Evolutionary conservation across 805 yeast genomes (phyloP).

Genomic region (Blastobotrys terrestris): DNA sequence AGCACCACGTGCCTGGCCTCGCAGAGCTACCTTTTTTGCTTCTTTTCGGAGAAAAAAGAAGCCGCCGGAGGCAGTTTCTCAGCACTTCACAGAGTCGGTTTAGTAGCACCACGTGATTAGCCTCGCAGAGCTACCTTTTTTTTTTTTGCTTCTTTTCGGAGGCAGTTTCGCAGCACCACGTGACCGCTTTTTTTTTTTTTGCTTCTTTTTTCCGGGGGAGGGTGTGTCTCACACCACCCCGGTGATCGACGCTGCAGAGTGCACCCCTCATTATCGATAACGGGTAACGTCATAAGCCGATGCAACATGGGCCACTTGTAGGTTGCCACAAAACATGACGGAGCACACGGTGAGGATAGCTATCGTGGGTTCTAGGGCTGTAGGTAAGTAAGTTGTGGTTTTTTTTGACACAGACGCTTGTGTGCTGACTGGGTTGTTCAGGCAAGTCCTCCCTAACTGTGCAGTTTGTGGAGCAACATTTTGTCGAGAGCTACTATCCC

Average conservation of each 20-base stretch:
- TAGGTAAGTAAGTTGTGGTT: conserved; percentile 52
- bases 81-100: too few species aligned
- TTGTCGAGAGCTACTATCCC: conserved; percentile 84
- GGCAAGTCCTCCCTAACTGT: conserved; percentile 79
- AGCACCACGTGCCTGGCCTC: too few species aligned
- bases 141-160: not conserved
- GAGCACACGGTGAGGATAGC: conserved; percentile 61
- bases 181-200: too few species aligned
- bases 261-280: not conserved
- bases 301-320: not conserved
- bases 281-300: not conserved
- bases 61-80: too few species aligned
- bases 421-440: conserved; percentile 20
- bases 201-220: too few species aligned
- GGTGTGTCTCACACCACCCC: too few species aligned
- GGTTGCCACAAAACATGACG: conserved; percentile 6
- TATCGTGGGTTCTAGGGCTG: conserved; percentile 81
- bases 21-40: too few species aligned
- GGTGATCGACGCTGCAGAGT: too few species aligned
- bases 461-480: conserved; percentile 80
- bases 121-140: not conserved
- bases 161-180: too few species aligned
- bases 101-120: too few species aligned
- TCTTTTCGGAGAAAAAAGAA: not conserved
- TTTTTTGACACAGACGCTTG: conserved; percentile 20